Conservation (phyloP, 768 basidiomycete species). For the Mycena leptocephala region DNA sequence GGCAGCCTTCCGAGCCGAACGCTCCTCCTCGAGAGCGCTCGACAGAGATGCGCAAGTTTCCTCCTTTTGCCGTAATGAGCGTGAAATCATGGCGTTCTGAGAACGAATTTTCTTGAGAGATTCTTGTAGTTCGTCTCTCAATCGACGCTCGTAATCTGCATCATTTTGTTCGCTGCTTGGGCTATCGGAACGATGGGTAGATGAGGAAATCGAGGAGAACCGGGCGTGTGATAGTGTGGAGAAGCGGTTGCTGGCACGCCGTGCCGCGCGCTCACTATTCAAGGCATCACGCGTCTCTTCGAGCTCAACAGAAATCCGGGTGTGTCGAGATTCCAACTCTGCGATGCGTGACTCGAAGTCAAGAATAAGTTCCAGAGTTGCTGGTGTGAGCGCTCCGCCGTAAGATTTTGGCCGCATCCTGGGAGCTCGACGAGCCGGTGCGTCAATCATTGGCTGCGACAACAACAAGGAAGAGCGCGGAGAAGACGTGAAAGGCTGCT, state of each 20-base stretch:
- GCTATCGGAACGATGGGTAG: slow-evolving; percentile 21
- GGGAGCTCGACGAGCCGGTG: not conserved
- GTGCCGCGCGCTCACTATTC: slow-evolving; percentile 38
- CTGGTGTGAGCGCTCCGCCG: slow-evolving; percentile 38
- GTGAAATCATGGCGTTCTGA: slow-evolving; percentile 42
- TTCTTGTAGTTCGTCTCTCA: slow-evolving; percentile 41
- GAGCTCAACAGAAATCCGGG: slow-evolving; percentile 36
- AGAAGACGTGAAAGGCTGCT: slow-evolving; percentile 18
- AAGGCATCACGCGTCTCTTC: slow-evolving; percentile 40
- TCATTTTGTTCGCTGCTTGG: slow-evolving; percentile 35
- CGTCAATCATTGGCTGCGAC: not conserved
- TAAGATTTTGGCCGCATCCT: slow-evolving; percentile 37
- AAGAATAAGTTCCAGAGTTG: slow-evolving; percentile 32
- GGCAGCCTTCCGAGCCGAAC: slow-evolving; percentile 32
- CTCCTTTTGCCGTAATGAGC: slow-evolving; percentile 39
- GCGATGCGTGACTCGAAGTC: slow-evolving; percentile 43
- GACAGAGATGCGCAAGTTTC: slow-evolving; percentile 36
- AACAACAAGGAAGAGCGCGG: not conserved
- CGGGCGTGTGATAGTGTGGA: slow-evolving; percentile 34
- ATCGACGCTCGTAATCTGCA: slow-evolving; percentile 40
- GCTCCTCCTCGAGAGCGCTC: slow-evolving; percentile 39
- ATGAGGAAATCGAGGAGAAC: slow-evolving; percentile 35
- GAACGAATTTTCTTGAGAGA: slow-evolving; percentile 45
- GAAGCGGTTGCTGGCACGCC: slow-evolving; percentile 31
- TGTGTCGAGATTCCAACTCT: slow-evolving; percentile 40